These are phyloP conservation scores for Colletotrichum agaves DNA, from an alignment of 2,329 filamentous ascomycete species.

Conservation along the genomic window DNA sequence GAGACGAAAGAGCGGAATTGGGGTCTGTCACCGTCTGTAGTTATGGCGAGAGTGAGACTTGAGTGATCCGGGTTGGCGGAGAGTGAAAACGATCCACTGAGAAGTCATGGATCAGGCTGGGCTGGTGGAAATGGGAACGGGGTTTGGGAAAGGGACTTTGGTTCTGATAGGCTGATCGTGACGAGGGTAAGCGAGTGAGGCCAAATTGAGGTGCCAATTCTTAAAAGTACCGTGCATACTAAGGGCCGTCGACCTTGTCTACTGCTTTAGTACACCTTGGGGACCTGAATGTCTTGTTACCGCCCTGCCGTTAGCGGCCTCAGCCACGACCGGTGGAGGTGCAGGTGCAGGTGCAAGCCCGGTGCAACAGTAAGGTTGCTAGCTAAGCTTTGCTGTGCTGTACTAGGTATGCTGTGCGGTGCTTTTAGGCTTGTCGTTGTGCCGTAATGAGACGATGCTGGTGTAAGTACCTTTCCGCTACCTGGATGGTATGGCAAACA, in stretches of 20 bases:
- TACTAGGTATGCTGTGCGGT: background rate
- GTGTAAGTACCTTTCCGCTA: background rate
- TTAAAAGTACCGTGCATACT: constrained; percentile 37
- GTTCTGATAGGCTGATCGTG: constrained; percentile 35
- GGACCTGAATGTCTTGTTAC: background rate
- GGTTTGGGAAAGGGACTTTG: constrained; percentile 21
- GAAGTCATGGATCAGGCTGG: constrained; percentile 16
- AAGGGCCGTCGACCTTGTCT: background rate
- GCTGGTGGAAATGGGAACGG: constrained; percentile 21
- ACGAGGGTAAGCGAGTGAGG: constrained; percentile 33
- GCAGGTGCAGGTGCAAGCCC: constrained; percentile 18
- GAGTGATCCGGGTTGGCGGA: constrained; percentile 23
- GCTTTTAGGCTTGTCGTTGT: background rate
- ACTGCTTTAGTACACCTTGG: background rate
- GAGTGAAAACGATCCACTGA: constrained; percentile 24
- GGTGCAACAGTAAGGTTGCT: background rate
- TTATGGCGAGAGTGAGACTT: background rate
- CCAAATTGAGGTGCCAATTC: constrained; percentile 27
- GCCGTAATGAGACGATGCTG: background rate
- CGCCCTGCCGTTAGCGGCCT: constrained; percentile 24
- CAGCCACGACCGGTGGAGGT: constrained; percentile 19
- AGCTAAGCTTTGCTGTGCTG: constrained; percentile 3
- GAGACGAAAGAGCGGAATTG: constrained; percentile 22
- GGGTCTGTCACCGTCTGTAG: too few species aligned
- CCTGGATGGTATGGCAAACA: background rate